A percentile compares a stretch with the other conserved stretches of the same genome.
Conservation (phyloP, 2,329 filamentous ascomycete species). For the Penicillium griseofulvum region DNA sequence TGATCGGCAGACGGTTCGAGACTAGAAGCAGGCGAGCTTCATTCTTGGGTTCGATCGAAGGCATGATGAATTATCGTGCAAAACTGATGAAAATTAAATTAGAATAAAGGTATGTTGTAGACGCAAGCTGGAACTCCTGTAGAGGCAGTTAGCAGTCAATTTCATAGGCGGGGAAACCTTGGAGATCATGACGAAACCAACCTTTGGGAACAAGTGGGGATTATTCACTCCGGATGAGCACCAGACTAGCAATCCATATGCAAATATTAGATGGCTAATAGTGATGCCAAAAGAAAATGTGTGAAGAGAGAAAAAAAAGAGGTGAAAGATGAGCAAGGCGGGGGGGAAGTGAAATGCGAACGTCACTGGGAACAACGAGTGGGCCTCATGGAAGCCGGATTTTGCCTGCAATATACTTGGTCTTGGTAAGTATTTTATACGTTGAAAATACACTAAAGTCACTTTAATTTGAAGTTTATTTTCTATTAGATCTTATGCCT, state of each 20-base stretch:
- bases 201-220: neutral
- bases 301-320: neutral
- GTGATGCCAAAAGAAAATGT: neutral
- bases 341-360: conserved; percentile 9
- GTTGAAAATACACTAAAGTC: no score
- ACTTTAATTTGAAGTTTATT: no score
- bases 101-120: neutral
- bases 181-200: conserved; percentile 7
- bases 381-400: conserved; percentile 1
- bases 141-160: conserved; percentile 1
- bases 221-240: neutral
- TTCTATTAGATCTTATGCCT: no score
- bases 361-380: conserved; percentile 2
- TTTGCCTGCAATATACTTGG: no score
- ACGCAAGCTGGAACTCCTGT: neutral
- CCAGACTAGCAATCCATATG: conserved; percentile 1
- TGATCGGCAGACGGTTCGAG: conserved; percentile 93
- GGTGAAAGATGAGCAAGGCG: conserved; percentile 1
- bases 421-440: no score
- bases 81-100: neutral
- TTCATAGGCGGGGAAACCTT: conserved; percentile 7
- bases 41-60: conserved; percentile 32
- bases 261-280: neutral
- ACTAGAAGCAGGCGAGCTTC: conserved; percentile 69
- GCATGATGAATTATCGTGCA: conserved; percentile 27